Evolutionary conservation across 2,329 filamentous ascomycete species (phyloP).

Genomic region (Claviceps capensis): DNA sequence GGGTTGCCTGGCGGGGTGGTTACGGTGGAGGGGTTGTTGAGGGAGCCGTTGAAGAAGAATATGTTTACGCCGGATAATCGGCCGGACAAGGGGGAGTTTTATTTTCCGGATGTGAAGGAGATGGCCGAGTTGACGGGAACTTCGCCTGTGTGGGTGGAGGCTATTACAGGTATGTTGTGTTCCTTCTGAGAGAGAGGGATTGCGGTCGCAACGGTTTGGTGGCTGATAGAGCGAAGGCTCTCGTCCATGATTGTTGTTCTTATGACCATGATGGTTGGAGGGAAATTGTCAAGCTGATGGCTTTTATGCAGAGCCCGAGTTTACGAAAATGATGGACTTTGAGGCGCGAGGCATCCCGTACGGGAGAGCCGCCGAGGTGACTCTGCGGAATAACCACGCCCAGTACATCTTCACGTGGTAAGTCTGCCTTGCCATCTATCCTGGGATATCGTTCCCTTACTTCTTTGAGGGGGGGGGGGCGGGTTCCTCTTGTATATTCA

Average conservation of each 20-base stretch:
- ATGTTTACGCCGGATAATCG: slow-evolving; percentile 89
- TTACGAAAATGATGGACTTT: slow-evolving; percentile 62
- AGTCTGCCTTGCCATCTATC: slow-evolving; percentile 14
- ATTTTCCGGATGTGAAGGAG: slow-evolving; percentile 85
- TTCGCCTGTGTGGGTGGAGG: slow-evolving; percentile 87
- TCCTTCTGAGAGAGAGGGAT: too few species aligned
- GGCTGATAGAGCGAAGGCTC: too few species aligned
- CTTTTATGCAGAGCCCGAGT: slow-evolving; percentile 52
- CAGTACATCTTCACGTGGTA: slow-evolving; percentile 99
- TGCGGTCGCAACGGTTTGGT: too few species aligned
- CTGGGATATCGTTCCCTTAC: too few species aligned
- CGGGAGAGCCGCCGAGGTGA: slow-evolving; percentile 76
- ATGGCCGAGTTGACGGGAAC: slow-evolving; percentile 77
- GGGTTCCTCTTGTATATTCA: too few species aligned
- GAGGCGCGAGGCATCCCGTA: slow-evolving; percentile 76
- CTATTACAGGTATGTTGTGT: slow-evolving; percentile 63
- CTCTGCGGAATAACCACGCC: slow-evolving; percentile 87
- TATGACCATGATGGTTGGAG: background rate
- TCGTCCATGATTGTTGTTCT: background rate
- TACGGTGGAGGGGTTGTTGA: slow-evolving; percentile 66
- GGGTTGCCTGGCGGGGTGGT: slow-evolving; percentile 59
- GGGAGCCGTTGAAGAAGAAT: slow-evolving; percentile 93
- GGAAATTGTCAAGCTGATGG: background rate
- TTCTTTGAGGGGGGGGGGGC: background rate
- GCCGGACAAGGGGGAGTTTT: slow-evolving; percentile 74